phyloP scores from a whole-genome alignment of 495 filamentous ascomycete species.

The Filosporella fistucella region DNA sequence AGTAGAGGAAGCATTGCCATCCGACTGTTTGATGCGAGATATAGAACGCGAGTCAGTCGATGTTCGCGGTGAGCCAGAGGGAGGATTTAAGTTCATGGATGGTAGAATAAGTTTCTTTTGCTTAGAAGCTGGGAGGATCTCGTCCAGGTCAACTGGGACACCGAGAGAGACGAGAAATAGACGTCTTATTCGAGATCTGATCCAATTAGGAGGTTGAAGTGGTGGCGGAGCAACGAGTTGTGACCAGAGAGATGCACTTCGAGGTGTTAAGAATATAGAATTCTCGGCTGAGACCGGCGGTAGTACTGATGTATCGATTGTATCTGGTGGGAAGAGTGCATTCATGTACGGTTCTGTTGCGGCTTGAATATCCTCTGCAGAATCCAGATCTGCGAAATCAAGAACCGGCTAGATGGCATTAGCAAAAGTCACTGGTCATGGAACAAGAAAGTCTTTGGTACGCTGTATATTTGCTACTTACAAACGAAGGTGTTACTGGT shows the following conservation, averaged over 20 bases:
- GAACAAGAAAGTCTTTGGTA: constrained; percentile 2
- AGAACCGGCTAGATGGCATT: constrained; percentile 53
- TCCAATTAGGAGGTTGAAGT: constrained; percentile 95
- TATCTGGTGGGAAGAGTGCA: constrained; percentile 51
- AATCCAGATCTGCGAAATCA: constrained; percentile 60
- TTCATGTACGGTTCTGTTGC: constrained; percentile 49
- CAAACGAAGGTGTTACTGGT: constrained; percentile 38
- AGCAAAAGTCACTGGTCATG: constrained; percentile 4
- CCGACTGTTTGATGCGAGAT: constrained; percentile 43
- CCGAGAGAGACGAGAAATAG: constrained; percentile 95
- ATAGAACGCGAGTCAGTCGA: constrained; percentile 48
- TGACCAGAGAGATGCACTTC: constrained; percentile 88
- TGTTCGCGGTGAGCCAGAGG: constrained; percentile 32
- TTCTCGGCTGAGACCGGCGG: constrained; percentile 40
- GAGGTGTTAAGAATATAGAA: constrained; percentile 61
- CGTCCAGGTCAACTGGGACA: constrained; percentile 93
- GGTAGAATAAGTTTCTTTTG: constrained; percentile 97
- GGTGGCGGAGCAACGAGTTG: constrained; percentile 94
- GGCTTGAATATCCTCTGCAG: constrained; percentile 41
- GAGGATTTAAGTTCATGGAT: constrained; percentile 59
- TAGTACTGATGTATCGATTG: constrained; percentile 43
- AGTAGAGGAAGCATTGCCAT: constrained; percentile 48
- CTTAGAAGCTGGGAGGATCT: constrained; percentile 92
- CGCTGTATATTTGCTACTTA: constrained; percentile 33
- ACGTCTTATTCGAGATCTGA: constrained; percentile 90